These are phyloP conservation scores for Anthracocystis walkeri DNA, from an alignment of 1,284 basidiomycete species.

Conservation along the genomic window DNA sequence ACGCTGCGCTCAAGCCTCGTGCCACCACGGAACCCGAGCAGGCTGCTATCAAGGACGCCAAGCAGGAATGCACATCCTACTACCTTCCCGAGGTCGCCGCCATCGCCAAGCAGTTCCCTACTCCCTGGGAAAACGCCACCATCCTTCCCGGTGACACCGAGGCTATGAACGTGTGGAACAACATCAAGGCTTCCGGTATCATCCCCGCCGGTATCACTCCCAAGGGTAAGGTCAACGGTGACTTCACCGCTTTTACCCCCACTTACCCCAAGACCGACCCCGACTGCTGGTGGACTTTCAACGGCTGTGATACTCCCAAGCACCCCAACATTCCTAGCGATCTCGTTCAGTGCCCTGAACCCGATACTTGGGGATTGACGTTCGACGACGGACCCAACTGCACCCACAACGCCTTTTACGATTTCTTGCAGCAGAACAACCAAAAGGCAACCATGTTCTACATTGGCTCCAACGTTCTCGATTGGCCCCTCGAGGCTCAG, in stretches of 20 bases:
- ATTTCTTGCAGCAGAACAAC: conserved; percentile 71
- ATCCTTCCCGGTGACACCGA: conserved; percentile 70
- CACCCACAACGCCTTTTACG: conserved; percentile 73
- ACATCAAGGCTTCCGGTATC: conserved; percentile 64
- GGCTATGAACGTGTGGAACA: conserved; percentile 64
- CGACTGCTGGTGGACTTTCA: conserved; percentile 66
- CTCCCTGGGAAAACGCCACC: conserved; percentile 69
- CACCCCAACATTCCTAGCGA: conserved; percentile 67
- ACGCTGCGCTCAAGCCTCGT: conserved; percentile 27
- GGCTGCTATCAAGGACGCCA: conserved; percentile 42
- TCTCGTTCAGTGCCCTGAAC: conserved; percentile 71
- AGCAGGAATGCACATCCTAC: conserved; percentile 58
- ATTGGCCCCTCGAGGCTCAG: conserved; percentile 74
- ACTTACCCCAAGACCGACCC: conserved; percentile 56
- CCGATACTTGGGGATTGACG: conserved; percentile 72
- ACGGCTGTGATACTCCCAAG: conserved; percentile 65
- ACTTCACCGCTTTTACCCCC: conserved; percentile 40
- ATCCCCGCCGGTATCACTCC: conserved; percentile 68
- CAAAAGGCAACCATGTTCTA: conserved; percentile 73
- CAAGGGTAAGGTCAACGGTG: conserved; percentile 65
- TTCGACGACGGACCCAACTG: conserved; percentile 73
- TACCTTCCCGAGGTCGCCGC: conserved; percentile 51
- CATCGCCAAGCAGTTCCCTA: conserved; percentile 53
- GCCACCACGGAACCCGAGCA: conserved; percentile 51
- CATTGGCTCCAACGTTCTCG: conserved; percentile 73